Percentiles rank a stretch among this genome's conserved stretches.
These are phyloP conservation scores for Anisodus acutangulus DNA, from an alignment of 257 asterid genomes.

Conservation along the genomic window DNA sequence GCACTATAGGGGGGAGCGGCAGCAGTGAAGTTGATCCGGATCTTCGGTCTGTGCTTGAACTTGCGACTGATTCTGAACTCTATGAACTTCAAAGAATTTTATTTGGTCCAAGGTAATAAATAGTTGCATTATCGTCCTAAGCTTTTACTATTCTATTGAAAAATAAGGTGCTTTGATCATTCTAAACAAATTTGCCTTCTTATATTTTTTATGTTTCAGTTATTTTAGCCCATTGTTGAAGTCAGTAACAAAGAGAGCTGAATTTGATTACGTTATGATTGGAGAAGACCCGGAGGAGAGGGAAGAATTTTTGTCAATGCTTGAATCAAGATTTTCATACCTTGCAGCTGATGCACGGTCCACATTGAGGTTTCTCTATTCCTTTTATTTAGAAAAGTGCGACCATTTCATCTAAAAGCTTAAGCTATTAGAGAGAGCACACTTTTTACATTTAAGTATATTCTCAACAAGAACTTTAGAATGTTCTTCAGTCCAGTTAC, in stretches of 20 bases:
- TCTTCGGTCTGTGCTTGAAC: constrained; percentile 80
- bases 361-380: constrained; percentile 67
- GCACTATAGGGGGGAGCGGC: constrained; percentile 43
- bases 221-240: constrained; percentile 93
- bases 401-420: too few species aligned
- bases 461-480: too few species aligned
- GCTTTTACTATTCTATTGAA: background rate
- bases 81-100: constrained; percentile 76
- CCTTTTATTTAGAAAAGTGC: constrained; percentile 15
- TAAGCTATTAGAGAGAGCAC: too few species aligned
- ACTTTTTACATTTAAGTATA: too few species aligned
- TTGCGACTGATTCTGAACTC: constrained; percentile 85
- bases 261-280: constrained; percentile 66
- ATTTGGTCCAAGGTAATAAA: constrained; percentile 82
- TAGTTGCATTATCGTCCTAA: background rate
- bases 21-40: constrained; percentile 60
- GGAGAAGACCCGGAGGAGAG: constrained; percentile 88
- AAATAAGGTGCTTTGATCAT: constrained; percentile 1
- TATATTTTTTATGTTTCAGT: constrained; percentile 49
- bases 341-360: constrained; percentile 98
- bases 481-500: background rate
- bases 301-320: constrained; percentile 74
- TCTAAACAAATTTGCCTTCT: background rate
- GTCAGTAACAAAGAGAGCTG: constrained; percentile 65
- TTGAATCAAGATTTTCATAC: constrained; percentile 85